Percentiles rank a stretch among this genome's conserved stretches.
Conservation (phyloP, 768 basidiomycete species). For the Austroboletus festivus region DNA sequence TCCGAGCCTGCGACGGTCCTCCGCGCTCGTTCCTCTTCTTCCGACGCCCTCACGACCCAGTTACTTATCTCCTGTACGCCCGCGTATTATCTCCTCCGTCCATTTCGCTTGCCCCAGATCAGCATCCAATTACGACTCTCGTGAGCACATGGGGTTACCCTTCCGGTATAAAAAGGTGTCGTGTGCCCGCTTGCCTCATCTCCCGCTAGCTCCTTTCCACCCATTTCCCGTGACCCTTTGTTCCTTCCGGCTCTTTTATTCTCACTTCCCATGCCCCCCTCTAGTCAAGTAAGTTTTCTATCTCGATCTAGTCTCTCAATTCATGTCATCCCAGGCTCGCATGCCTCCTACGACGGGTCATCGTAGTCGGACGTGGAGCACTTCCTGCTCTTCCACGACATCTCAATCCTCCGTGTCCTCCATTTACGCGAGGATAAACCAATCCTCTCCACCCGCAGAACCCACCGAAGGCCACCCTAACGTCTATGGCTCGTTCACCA, state of each 20-base stretch:
- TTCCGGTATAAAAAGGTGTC: conserved; percentile 25
- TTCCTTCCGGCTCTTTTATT: not conserved
- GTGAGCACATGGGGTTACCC: conserved; percentile 3
- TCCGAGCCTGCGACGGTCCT: no score
- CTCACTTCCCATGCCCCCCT: not conserved
- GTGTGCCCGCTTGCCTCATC: conserved; percentile 18
- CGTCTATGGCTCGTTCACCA: conserved; percentile 39
- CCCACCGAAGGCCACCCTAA: conserved; percentile 24
- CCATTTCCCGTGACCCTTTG: not conserved
- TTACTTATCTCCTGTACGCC: no score
- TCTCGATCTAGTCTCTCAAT: not conserved
- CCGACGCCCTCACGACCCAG: no score
- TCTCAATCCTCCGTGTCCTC: conserved; percentile 26
- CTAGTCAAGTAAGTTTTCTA: not conserved
- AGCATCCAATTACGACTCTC: conserved; percentile 14
- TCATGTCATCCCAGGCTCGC: conserved; percentile 3
- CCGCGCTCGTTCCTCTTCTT: no score
- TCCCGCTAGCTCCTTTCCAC: not conserved
- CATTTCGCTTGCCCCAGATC: conserved; percentile 2
- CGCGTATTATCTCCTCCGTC: conserved; percentile 8
- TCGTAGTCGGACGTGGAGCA: conserved; percentile 17
- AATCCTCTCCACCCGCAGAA: conserved; percentile 20
- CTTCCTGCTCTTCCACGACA: conserved; percentile 19
- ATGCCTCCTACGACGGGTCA: not conserved
- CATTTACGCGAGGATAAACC: conserved; percentile 23